A percentile compares a stretch with the other conserved stretches of the same genome.
Evolutionary conservation across 768 basidiomycete genomes (phyloP).

Genomic region (Xanthoconium stramineum): DNA sequence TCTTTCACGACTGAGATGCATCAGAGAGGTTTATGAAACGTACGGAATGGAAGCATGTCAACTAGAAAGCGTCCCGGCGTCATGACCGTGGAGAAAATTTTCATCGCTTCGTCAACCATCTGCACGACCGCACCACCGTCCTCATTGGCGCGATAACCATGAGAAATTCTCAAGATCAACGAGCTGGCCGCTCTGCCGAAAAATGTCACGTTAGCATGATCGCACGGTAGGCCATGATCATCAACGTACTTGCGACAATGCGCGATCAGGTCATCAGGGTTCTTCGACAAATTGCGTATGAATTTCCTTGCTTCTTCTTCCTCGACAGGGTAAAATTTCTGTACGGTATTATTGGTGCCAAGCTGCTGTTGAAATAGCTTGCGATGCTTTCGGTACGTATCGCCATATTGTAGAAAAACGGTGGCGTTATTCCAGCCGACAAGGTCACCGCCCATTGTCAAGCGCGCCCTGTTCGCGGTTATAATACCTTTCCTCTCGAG

Average conservation of each 20-base stretch:
- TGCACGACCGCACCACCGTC: constrained; percentile 32
- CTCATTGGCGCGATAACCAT: constrained; percentile 33
- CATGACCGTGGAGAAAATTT: background rate
- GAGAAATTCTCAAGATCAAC: constrained; percentile 30
- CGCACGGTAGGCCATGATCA: background rate
- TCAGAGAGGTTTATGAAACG: background rate
- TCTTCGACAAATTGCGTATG: background rate
- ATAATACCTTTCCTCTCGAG: constrained; percentile 10
- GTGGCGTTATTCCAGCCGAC: background rate
- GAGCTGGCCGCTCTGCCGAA: constrained; percentile 32
- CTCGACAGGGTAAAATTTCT: constrained; percentile 1
- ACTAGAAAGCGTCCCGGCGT: constrained; percentile 7
- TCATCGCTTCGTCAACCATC: constrained; percentile 24
- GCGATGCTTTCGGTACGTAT: background rate
- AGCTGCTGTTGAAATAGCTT: constrained; percentile 4
- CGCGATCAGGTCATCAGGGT: background rate
- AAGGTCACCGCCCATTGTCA: constrained; percentile 14
- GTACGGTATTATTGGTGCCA: constrained; percentile 1
- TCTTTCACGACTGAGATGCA: background rate
- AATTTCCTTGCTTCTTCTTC: constrained; percentile 2
- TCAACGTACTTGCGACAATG: constrained; percentile 2
- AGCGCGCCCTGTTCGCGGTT: constrained; percentile 1
- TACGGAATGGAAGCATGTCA: constrained; percentile 5
- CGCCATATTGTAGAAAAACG: constrained; percentile 6
- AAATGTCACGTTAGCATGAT: background rate